phyloP scores from a whole-genome alignment of 805 yeast species.

The Suhomyces faveliae region DNA sequence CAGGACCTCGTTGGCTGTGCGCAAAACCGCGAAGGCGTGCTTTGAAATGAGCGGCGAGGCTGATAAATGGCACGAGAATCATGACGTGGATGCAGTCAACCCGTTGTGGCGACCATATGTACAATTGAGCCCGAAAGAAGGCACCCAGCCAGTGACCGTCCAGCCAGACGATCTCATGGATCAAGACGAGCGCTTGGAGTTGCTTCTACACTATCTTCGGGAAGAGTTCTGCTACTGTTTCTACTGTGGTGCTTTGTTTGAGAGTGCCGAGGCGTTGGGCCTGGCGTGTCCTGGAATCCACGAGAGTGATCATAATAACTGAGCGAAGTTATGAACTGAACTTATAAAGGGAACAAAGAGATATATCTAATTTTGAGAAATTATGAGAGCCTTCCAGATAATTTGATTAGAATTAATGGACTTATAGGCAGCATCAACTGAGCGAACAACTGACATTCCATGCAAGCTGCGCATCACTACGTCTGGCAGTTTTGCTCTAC shows the following conservation, averaged over 20 bases:
- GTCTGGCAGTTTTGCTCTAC: too few relatives aligned
- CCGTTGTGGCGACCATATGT: slow-evolving; percentile 42
- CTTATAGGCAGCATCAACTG: too few relatives aligned
- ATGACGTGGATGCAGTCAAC: slow-evolving; percentile 28
- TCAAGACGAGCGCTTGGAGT: slow-evolving; percentile 25
- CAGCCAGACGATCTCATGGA: slow-evolving; percentile 2
- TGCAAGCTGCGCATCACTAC: too few relatives aligned
- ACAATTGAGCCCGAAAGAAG: not conserved
- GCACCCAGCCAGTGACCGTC: too few relatives aligned
- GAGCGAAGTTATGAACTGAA: not conserved
- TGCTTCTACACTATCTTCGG: slow-evolving; percentile 40
- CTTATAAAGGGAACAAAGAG: too few relatives aligned
- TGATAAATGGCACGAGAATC: slow-evolving; percentile 21
- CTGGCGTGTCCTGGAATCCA: slow-evolving; percentile 49
- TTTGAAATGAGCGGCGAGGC: slow-evolving; percentile 43
- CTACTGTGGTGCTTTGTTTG: slow-evolving; percentile 48
- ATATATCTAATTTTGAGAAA: too few relatives aligned
- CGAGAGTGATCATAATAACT: slow-evolving; percentile 40
- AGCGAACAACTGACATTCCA: too few relatives aligned
- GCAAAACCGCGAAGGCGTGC: slow-evolving; percentile 40
- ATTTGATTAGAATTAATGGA: too few relatives aligned
- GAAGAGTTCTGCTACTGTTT: slow-evolving; percentile 44
- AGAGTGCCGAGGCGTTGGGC: slow-evolving; percentile 35
- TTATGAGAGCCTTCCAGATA: too few relatives aligned
- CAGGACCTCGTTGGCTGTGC: slow-evolving; percentile 12